Percentiles rank a stretch among this genome's conserved stretches.
phyloP scores from a whole-genome alignment of 352 stramenopile genomes.

The Phytophthora sansomeana region DNA sequence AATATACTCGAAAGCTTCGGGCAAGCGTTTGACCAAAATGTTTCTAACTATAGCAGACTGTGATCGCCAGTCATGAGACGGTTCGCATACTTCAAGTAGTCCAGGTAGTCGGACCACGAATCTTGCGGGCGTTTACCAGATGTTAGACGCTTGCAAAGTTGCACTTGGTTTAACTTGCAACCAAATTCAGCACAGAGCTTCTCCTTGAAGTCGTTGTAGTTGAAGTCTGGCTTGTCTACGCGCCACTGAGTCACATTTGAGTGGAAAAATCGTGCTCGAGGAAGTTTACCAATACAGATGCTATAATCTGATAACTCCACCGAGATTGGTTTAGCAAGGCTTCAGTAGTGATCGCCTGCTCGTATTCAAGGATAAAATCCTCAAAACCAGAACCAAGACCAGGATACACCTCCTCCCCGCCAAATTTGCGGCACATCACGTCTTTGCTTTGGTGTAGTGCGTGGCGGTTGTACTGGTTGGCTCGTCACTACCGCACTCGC shows the following conservation, averaged over 20 bases:
- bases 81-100: conserved; percentile 25
- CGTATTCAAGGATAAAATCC: conserved; percentile 22
- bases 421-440: conserved; percentile 8
- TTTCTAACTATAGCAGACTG: conserved; percentile 8
- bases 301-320: conserved; percentile 4
- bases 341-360: conserved; percentile 10
- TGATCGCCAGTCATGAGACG: conserved; percentile 21
- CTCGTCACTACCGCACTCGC: too few species aligned
- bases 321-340: conserved; percentile 5
- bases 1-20: conserved; percentile 10
- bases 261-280: conserved; percentile 13
- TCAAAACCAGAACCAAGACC: conserved; percentile 13
- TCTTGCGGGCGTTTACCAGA: conserved; percentile 15
- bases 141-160: conserved; percentile 13
- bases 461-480: too few species aligned
- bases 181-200: conserved; percentile 9
- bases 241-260: conserved; percentile 15
- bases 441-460: conserved; percentile 6
- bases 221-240: conserved; percentile 6
- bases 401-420: conserved; percentile 20
- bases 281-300: conserved; percentile 14
- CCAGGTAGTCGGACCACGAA: conserved; percentile 15
- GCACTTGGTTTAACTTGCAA: conserved; percentile 22
- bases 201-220: neutral
- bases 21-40: conserved; percentile 6